Base-by-base conservation (phyloP, 345 rosid species). In the Viola odorata region DNA sequence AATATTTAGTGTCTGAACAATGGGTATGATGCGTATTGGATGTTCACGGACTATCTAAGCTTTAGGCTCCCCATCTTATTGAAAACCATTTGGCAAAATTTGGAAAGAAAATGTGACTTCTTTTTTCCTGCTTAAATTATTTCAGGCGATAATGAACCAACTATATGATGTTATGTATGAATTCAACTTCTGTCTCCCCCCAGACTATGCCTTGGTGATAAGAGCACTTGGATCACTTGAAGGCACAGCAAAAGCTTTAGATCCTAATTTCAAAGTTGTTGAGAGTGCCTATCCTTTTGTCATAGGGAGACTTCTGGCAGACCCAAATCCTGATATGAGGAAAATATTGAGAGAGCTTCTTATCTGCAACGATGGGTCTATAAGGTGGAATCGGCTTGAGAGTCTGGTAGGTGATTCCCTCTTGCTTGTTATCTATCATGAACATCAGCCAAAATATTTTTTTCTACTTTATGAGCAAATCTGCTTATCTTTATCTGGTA, bases 261-360 rank as follows among this genome's bases (percentile, higher is more conserved):
- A 90, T 69, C 96, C 99, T 58, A 87, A 83, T 68, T 90, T 94
- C 70, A 88, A 86, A 72, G 97, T 94, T 52, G 68, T 90, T 6
- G 99, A 88, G 76, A 87, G 89, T 68, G 90, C 97, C 48, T 90
- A 94, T 64, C 97, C 97, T 58, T 89, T 87, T 71, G 84, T 92
- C 38, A 73, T 94, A 16, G 97, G 91, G 55, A 88, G 95, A 74
- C 96, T 94, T 49, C 78, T 90, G 59, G 96, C 80, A 42, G 99
- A 94, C 72, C 77, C 97, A 50, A 82, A 81, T 76, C 96, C 97
- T 74, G 99, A 94, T 69, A 94, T 90, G 99, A 82, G 99, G 73
- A 90, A 74, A 72, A 81, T 86, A 60, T 76, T 90, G 56, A 87
- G 89, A 83, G 85, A 94, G 69, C 99, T 94, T 64, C 77, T 94